phyloP scores from a whole-genome alignment of 306 rosid genomes.

The Elaeagnus macrophylla region DNA sequence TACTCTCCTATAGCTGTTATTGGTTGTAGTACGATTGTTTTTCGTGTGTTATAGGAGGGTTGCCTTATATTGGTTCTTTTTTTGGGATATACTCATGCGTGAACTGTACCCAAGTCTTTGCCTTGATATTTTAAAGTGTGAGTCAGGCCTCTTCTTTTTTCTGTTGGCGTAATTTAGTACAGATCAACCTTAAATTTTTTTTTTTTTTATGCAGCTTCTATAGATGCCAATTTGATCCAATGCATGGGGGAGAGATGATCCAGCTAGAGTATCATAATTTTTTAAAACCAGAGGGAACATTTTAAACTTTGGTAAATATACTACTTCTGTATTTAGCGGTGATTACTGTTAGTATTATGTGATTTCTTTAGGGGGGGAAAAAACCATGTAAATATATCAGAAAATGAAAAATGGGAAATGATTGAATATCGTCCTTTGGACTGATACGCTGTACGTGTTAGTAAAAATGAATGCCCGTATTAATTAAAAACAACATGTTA shows the following conservation, averaged over 20 bases:
- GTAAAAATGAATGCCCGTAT: too few species aligned
- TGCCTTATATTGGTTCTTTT: too few species aligned
- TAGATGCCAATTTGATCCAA: constrained; percentile 63
- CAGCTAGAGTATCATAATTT: constrained; percentile 64
- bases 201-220: constrained; percentile 56
- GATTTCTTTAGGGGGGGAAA: constrained; percentile 4
- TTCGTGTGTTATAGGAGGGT: too few species aligned
- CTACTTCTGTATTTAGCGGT: constrained; percentile 1
- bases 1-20: too few species aligned
- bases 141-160: too few species aligned
- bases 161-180: neutral
- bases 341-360: constrained; percentile 24
- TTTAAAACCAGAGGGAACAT: constrained; percentile 58
- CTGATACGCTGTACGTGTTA: neutral
- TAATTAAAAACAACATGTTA: too few species aligned
- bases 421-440: neutral
- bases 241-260: constrained; percentile 67
- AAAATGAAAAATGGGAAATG: neutral
- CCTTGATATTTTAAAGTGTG: too few species aligned
- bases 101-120: too few species aligned
- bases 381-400: constrained; percentile 14
- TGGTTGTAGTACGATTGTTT: too few species aligned
- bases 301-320: constrained; percentile 22
- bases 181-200: neutral
- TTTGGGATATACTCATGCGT: too few species aligned